Percentiles rank a stretch among this genome's conserved stretches.
phyloP scores from a whole-genome alignment of 2,329 filamentous ascomycete species.

The Xylaria sp. region DNA sequence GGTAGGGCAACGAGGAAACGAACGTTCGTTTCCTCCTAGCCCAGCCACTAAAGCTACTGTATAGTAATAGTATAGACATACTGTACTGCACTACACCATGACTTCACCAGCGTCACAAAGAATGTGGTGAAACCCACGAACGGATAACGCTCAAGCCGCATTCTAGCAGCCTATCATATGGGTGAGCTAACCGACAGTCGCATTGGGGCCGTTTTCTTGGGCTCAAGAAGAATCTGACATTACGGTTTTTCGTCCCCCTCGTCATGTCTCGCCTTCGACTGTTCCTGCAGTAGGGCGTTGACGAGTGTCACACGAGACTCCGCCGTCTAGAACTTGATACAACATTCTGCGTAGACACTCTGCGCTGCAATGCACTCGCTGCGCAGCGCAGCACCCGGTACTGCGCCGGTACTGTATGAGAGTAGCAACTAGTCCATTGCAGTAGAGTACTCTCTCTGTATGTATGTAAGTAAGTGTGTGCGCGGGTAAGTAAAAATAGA shows the following conservation, averaged over 20 bases:
- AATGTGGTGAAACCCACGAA: slow-evolving; percentile 23
- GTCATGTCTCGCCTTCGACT: slow-evolving; percentile 41
- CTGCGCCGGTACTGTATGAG: too few species aligned
- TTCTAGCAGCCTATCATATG: slow-evolving; percentile 29
- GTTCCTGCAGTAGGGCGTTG: slow-evolving; percentile 48
- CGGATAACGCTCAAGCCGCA: slow-evolving; percentile 32
- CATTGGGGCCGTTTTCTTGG: slow-evolving; percentile 21
- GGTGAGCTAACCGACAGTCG: slow-evolving; percentile 30
- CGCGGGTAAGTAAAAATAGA: slow-evolving; percentile 32
- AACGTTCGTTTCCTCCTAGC: slow-evolving; percentile 7
- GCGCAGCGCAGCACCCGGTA: slow-evolving; percentile 14
- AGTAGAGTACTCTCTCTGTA: not conserved
- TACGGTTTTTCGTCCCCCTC: not conserved
- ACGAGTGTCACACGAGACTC: slow-evolving; percentile 36
- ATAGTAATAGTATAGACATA: not conserved
- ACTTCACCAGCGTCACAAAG: slow-evolving; percentile 17
- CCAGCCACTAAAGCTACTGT: slow-evolving; percentile 26
- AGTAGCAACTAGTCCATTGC: not conserved
- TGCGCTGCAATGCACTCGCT: slow-evolving; percentile 11
- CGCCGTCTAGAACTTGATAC: slow-evolving; percentile 14
- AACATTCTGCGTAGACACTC: not conserved
- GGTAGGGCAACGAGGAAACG: slow-evolving; percentile 7
- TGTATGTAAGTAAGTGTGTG: slow-evolving; percentile 1
- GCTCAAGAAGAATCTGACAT: slow-evolving; percentile 29
- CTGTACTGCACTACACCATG: slow-evolving; percentile 4